Conservation (phyloP, 1,139 yeast species). For the Kurtzmaniella quercitrusa region DNA sequence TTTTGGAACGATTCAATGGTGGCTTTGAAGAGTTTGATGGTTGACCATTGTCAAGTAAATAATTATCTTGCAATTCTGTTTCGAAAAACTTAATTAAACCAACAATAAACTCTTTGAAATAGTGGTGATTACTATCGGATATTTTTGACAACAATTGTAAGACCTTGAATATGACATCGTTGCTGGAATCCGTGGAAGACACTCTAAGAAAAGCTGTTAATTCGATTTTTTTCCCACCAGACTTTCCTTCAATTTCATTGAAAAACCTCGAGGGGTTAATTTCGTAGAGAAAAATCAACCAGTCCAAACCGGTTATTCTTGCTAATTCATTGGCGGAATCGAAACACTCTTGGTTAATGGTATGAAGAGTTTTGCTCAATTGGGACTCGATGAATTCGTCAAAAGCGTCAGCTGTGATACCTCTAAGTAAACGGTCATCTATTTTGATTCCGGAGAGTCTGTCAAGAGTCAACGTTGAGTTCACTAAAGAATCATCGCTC, state of each 20-base stretch:
- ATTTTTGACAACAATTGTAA: constrained; percentile 75
- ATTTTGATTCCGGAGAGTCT: constrained; percentile 6
- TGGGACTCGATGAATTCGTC: constrained; percentile 41
- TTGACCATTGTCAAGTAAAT: constrained; percentile 1
- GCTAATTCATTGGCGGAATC: constrained; percentile 63
- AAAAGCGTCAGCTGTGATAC: constrained; percentile 36
- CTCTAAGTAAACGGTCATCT: constrained; percentile 20
- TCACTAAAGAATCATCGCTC: not conserved
- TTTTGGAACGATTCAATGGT: constrained; percentile 55
- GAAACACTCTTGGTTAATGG: constrained; percentile 35
- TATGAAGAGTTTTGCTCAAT: constrained; percentile 30
- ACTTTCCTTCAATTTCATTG: constrained; percentile 13
- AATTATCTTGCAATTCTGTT: constrained; percentile 24
- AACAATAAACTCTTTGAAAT: constrained; percentile 71
- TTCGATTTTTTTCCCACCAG: constrained; percentile 44
- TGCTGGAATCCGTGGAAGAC: constrained; percentile 82
- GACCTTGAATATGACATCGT: constrained; percentile 76
- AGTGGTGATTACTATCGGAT: constrained; percentile 75
- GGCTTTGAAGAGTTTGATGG: constrained; percentile 7
- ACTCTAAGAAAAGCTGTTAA: constrained; percentile 68
- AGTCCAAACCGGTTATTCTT: constrained; percentile 80
- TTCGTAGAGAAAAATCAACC: constrained; percentile 82
- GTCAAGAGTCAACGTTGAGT: not conserved
- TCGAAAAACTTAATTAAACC: constrained; percentile 70
- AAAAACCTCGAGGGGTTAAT: constrained; percentile 63